phyloP scores from a whole-genome alignment of 2,329 filamentous ascomycete species.

The Decorospora gaudefroyi region DNA sequence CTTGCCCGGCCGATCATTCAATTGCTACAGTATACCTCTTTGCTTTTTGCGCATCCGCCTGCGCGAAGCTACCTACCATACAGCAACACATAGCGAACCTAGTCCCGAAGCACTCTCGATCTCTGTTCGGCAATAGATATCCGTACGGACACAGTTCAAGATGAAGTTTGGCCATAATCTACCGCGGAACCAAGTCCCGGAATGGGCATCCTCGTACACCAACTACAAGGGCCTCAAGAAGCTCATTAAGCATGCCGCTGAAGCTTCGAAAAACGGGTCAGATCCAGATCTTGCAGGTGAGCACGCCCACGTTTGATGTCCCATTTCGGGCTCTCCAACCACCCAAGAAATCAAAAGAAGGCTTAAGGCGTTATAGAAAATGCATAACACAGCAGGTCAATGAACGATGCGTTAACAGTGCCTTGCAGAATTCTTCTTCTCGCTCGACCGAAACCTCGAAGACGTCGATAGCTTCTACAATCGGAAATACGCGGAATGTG shows the following conservation, averaged over 20 bases:
- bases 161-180: conserved; percentile 62
- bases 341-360: too few species aligned
- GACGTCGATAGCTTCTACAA: conserved; percentile 97
- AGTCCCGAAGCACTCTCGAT: neutral
- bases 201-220: conserved; percentile 84
- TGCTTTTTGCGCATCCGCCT: conserved; percentile 19
- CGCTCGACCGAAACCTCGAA: conserved; percentile 94
- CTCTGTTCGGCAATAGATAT: neutral
- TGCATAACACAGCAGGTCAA: neutral
- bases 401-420: conserved; percentile 8
- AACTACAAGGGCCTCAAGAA: conserved; percentile 94
- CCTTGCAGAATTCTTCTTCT: conserved; percentile 86
- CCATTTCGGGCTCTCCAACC: too few species aligned
- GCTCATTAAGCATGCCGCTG: conserved; percentile 80
- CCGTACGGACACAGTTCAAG: conserved; percentile 5
- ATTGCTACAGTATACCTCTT: conserved; percentile 16
- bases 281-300: conserved; percentile 89
- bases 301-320: conserved; percentile 31
- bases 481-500: conserved; percentile 85
- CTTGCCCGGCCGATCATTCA: conserved; percentile 15
- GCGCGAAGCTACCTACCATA: conserved; percentile 14
- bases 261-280: conserved; percentile 68
- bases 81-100: neutral
- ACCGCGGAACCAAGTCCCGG: conserved; percentile 80
- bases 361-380: too few species aligned